These are phyloP conservation scores for Chalara sp. DNA, from an alignment of 2,329 filamentous ascomycete genomes.

Conservation along the genomic window DNA sequence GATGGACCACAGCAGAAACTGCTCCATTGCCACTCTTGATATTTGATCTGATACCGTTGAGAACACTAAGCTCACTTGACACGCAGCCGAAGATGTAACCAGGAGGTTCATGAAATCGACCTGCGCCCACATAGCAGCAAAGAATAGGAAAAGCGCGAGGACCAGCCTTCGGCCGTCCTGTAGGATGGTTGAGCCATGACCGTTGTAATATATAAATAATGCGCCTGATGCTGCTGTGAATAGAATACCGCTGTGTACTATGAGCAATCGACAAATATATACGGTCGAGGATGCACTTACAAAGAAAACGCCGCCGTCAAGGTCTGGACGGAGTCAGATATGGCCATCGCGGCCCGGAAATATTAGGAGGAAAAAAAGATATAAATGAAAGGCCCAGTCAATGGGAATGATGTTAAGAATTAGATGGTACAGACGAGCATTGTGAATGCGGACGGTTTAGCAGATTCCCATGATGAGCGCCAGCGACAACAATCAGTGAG, in stretches of 20 bases:
- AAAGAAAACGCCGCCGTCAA: constrained; percentile 28
- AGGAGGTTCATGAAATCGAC: constrained; percentile 26
- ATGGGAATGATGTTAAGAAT: constrained; percentile 23
- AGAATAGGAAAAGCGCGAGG: constrained; percentile 29
- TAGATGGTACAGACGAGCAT: constrained; percentile 17
- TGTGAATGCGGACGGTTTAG: constrained; percentile 11
- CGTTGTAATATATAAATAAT: constrained; percentile 22
- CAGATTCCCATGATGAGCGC: constrained; percentile 15
- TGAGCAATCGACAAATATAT: constrained; percentile 10
- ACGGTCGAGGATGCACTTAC: constrained; percentile 13
- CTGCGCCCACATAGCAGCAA: constrained; percentile 26
- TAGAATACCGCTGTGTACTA: constrained; percentile 24
- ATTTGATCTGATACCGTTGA: constrained; percentile 26
- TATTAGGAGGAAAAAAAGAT: constrained; percentile 15
- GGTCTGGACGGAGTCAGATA: constrained; percentile 24
- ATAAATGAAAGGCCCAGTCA: constrained; percentile 19
- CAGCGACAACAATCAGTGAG: constrained; percentile 14
- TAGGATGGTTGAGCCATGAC: constrained; percentile 24
- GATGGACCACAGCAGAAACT: constrained; percentile 28
- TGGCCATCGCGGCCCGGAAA: constrained; percentile 19
- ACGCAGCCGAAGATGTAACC: constrained; percentile 17
- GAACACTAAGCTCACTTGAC: constrained; percentile 23
- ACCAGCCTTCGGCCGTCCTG: constrained; percentile 31
- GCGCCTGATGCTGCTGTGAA: constrained; percentile 24
- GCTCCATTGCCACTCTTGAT: constrained; percentile 24